Percentiles rank a stretch among this genome's conserved stretches.
phyloP scores from a whole-genome alignment of 2,329 filamentous ascomycete species.

The Verticillium longisporum region DNA sequence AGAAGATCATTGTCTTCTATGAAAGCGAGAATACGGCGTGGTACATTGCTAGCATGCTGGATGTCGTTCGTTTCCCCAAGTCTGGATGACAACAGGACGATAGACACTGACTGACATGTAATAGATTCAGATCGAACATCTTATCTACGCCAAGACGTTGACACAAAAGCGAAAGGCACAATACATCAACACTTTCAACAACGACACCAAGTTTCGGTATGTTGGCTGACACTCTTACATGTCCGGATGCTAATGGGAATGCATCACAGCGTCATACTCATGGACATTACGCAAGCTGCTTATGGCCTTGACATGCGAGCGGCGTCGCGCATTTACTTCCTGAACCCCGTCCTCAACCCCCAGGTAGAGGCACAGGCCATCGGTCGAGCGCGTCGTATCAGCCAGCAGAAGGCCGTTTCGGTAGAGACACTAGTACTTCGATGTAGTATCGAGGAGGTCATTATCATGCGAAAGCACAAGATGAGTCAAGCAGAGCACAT shows the following conservation, averaged over 20 bases:
- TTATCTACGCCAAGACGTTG: conserved; percentile 63
- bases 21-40: conserved; percentile 81
- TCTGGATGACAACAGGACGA: too few relatives aligned
- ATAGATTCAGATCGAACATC: conserved; percentile 49
- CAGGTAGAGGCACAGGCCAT: conserved; percentile 85
- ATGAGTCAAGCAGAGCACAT: conserved; percentile 66
- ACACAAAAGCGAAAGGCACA: conserved; percentile 56
- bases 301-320: conserved; percentile 80
- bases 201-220: conserved; percentile 53
- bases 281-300: conserved; percentile 83
- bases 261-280: conserved; percentile 61
- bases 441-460: conserved; percentile 78
- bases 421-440: conserved; percentile 81
- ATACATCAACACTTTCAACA: conserved; percentile 75
- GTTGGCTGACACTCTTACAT: not conserved
- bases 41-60: conserved; percentile 77
- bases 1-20: conserved; percentile 92
- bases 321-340: conserved; percentile 81
- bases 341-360: conserved; percentile 81
- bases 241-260: not conserved
- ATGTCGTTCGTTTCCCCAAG: conserved; percentile 41
- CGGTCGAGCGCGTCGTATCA: conserved; percentile 82
- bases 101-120: not conserved
- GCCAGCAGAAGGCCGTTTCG: conserved; percentile 69
- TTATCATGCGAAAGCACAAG: conserved; percentile 63